Evolutionary conservation across 805 yeast species (phyloP), one percentile per base, ranked within the genome.

Genomic region (Sugiyamaella smithiae): DNA sequence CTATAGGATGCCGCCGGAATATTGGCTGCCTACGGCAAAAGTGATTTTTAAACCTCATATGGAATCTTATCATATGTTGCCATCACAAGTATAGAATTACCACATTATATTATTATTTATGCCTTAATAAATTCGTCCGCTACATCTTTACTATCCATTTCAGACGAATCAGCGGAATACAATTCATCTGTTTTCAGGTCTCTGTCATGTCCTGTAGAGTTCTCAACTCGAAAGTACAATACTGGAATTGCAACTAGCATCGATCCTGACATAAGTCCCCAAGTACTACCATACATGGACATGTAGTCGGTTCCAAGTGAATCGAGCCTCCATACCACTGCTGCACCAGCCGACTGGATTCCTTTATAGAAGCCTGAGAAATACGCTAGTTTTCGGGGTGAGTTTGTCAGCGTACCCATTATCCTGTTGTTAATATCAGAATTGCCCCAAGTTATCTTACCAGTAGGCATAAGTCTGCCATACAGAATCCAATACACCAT

Each of bases 211-310:
- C 33, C 33, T 29, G 33, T 29, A 6, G 14, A 29, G 33, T 29
- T 29, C 7, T 29, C 33, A 16, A 29, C 33, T 6, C 33, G 4
- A 26, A 9, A 43, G 36, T 22, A 43, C 28, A 43, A 22, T 17
- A 42, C 40, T 19, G 47, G 47, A n/a, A 36, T 8, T n/a, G 51
- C 47, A 25, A 47, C 54, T 5, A 79, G 7, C 52, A 80, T 65
- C 22, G 81, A 65, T 7, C 72, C 81, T 33, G 64, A 68, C 31
- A 70, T 64, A 52, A 80, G 64, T 6, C 67, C 84, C 82, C 83
- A 78, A n/a, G 76, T 69, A 8, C 76, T 65, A 9, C 66, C 77
- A 61, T 76, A 78, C 61, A 76, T 57, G 31, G 59, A 59, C 57
- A 68, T 66, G 61, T 70, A 80, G 22, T 55, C 48, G 9, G 48